These are phyloP conservation scores for Harringtonia aguacate DNA, from an alignment of 2,329 filamentous ascomycete genomes.

Conservation along the genomic window DNA sequence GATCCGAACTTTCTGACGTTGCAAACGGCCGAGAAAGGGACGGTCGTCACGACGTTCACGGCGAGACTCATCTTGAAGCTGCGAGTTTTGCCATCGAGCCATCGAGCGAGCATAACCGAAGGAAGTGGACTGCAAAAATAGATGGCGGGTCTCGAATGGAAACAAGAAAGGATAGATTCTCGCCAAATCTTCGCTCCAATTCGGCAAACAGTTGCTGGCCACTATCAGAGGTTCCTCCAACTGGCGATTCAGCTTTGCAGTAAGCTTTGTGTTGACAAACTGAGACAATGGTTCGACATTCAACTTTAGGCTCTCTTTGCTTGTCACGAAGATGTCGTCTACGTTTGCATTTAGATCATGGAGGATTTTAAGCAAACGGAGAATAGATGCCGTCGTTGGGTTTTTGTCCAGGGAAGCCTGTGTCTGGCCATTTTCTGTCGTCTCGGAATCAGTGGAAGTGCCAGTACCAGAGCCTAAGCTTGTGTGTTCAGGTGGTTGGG, in stretches of 20 bases:
- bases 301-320: slow-evolving; percentile 58
- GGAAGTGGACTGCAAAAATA: slow-evolving; percentile 95
- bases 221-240: slow-evolving; percentile 94
- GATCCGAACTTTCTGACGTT: slow-evolving; percentile 96
- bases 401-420: slow-evolving; percentile 71
- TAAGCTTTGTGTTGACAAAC: slow-evolving; percentile 97
- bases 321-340: slow-evolving; percentile 77
- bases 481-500: slow-evolving; percentile 62
- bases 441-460: slow-evolving; percentile 19
- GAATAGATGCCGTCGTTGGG: slow-evolving; percentile 74
- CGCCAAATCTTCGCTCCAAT: slow-evolving; percentile 91
- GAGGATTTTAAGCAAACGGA: slow-evolving; percentile 78
- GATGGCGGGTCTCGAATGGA: slow-evolving; percentile 91
- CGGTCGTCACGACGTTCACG: slow-evolving; percentile 81
- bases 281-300: slow-evolving; percentile 79
- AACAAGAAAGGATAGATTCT: slow-evolving; percentile 94
- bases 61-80: slow-evolving; percentile 68
- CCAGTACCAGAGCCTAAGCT: slow-evolving; percentile 25
- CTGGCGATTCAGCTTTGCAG: slow-evolving; percentile 93
- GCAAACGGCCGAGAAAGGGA: slow-evolving; percentile 80
- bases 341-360: slow-evolving; percentile 90
- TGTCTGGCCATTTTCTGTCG: slow-evolving; percentile 32
- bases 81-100: slow-evolving; percentile 92
- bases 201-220: slow-evolving; percentile 89
- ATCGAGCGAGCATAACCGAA: slow-evolving; percentile 97